Conservation (phyloP, 1,284 basidiomycete species). For the Mycena citricolor region DNA sequence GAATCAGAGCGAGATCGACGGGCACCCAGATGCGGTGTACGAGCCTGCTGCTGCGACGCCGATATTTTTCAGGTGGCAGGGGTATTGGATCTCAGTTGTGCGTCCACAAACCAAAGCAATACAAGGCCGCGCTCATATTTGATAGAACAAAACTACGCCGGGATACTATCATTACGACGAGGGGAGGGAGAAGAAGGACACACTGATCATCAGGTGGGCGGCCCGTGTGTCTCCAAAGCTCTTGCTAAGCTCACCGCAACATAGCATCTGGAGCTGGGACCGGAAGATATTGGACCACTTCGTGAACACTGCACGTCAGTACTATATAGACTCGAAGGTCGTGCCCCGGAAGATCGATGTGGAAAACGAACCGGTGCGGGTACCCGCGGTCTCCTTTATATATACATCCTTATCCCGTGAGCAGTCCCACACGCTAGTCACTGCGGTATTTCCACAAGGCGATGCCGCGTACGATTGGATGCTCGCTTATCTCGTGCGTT, state of each 20-base stretch:
- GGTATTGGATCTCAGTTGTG: slow-evolving; percentile 19
- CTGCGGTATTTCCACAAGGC: slow-evolving; percentile 11
- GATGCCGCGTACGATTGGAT: slow-evolving; percentile 19
- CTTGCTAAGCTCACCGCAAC: no score
- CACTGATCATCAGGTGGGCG: slow-evolving; percentile 8
- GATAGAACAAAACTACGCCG: slow-evolving; percentile 12
- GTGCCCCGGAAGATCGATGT: slow-evolving; percentile 15
- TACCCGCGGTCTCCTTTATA: not conserved
- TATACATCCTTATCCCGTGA: not conserved
- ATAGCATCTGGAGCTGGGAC: slow-evolving; percentile 17
- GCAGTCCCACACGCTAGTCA: slow-evolving; percentile 14
- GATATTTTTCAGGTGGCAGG: slow-evolving; percentile 13
- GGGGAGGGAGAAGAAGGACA: slow-evolving; percentile 14
- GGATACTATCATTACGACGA: slow-evolving; percentile 20
- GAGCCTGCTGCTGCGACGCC: slow-evolving; percentile 9
- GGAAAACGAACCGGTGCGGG: slow-evolving; percentile 16
- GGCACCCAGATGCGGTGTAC: slow-evolving; percentile 13
- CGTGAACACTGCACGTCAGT: slow-evolving; percentile 10
- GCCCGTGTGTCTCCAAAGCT: no score
- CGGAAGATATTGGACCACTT: slow-evolving; percentile 16
- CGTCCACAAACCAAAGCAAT: no score
- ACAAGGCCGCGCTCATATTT: no score
- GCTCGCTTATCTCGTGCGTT: slow-evolving; percentile 13
- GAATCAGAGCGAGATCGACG: slow-evolving; percentile 13
- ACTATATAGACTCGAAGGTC: slow-evolving; percentile 14